Evolutionary conservation across 1,284 basidiomycete species (phyloP), one percentile per base, ranked within the genome.

Genomic region (Cutaneotrichosporon daszewskae): DNA sequence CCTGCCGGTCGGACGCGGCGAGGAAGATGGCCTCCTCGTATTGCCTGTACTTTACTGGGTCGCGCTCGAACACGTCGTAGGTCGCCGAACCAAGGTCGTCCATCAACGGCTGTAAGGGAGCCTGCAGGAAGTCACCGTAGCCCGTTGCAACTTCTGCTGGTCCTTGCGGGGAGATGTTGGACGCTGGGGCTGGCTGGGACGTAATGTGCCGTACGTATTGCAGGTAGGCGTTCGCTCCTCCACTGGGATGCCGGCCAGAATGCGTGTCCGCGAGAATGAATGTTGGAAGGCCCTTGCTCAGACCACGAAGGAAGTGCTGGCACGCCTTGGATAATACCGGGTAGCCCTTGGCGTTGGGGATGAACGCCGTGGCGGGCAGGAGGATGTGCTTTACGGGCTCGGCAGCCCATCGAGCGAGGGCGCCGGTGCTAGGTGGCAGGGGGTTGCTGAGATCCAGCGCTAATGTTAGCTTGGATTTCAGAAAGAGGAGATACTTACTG

Each of bases 51-150:
- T 99, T 98, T 54, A 97, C 83, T 1, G 95, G 91, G 73, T 98
- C 95, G 60, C 88, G 82, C 65, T 99, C 95, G 60, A 99, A 99
- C 7, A 89, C 90, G 62, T 97, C 88, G 68, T 99, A 99, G 7
- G 92, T 97, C 45, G 84, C 79, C 57, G 87, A 91, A 61, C 89
- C 88, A 46, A 99, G 74, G 66, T 99, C 92, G 65, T 98, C 92
- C 85, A 95, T 92, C 58, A 99, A 71, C 10, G 95, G 95, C 84
- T 92, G 90, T 43, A 99, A 72, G 0, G 95, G 95, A 9, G 89
- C 87, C 71, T 99, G 95, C 18, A 99, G 74, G 70, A 83, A 96
- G 69, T 99, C 95, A 57, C 88, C 85, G 69, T 97, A 98, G 4
- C 88, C 90, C 42, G 83, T 80, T 0, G 90, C 88, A 69, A 90